A percentile compares a stretch with the other conserved stretches of the same genome.
Conservation (phyloP, 805 yeast genomes). For the Lachancea fermentati region DNA sequence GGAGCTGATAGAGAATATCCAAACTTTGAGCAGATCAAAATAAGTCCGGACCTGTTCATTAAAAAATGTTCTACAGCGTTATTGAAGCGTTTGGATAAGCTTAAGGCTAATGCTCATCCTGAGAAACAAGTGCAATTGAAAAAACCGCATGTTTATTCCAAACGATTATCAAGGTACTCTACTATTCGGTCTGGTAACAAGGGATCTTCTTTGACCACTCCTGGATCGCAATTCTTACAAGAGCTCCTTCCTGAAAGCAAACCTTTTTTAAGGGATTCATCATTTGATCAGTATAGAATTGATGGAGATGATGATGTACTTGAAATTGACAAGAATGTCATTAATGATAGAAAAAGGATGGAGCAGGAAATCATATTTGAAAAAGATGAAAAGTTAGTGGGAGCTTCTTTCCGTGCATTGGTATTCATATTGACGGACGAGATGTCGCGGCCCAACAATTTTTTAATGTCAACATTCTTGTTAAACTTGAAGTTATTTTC, state of each 20-base stretch:
- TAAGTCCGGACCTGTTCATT: conserved; percentile 57
- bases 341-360: conserved; percentile 23
- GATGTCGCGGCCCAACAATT: conserved; percentile 53
- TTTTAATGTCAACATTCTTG: conserved; percentile 68
- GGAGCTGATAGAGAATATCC: conserved; percentile 58
- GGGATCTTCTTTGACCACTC: conserved; percentile 14
- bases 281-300: conserved; percentile 32
- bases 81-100: conserved; percentile 33
- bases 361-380: conserved; percentile 37
- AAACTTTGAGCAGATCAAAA: conserved; percentile 51
- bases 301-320: conserved; percentile 21
- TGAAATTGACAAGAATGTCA: conserved; percentile 8
- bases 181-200: conserved; percentile 31
- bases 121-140: conserved; percentile 4
- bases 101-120: neutral
- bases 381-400: conserved; percentile 47
- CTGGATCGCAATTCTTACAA: conserved; percentile 32
- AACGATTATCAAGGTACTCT: conserved; percentile 29
- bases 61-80: conserved; percentile 56
- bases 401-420: conserved; percentile 67
- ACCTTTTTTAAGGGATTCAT: conserved; percentile 34
- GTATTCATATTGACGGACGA: conserved; percentile 66
- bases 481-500: conserved; percentile 71
- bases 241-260: conserved; percentile 33
- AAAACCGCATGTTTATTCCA: conserved; percentile 5